phyloP scores from a whole-genome alignment of 2,329 filamentous ascomycete genomes.

The Capronia coronata region DNA sequence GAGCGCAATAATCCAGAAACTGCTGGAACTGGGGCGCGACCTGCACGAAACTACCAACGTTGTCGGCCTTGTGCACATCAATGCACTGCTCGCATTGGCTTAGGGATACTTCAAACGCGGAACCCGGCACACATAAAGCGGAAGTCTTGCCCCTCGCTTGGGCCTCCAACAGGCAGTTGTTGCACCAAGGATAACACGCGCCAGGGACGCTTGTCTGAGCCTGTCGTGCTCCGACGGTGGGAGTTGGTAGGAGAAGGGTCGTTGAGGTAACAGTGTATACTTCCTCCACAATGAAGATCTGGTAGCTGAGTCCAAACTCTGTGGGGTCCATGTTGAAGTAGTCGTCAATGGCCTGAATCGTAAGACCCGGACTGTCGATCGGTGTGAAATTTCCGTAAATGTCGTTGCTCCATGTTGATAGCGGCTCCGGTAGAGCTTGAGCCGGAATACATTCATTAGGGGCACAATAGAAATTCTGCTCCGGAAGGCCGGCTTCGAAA shows the following conservation, averaged over 20 bases:
- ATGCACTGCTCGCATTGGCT: slow-evolving; percentile 43
- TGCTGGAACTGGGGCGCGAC: slow-evolving; percentile 39
- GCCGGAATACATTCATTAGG: slow-evolving; percentile 37
- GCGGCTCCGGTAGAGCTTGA: slow-evolving; percentile 29
- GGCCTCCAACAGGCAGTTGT: slow-evolving; percentile 45
- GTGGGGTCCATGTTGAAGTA: slow-evolving; percentile 62
- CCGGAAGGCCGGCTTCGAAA: slow-evolving; percentile 38
- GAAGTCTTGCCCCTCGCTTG: slow-evolving; percentile 44
- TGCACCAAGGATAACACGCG: slow-evolving; percentile 50
- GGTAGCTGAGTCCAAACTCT: slow-evolving; percentile 57
- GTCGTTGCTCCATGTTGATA: slow-evolving; percentile 29
- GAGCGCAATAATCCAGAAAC: slow-evolving; percentile 44
- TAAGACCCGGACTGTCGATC: slow-evolving; percentile 33
- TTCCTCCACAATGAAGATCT: slow-evolving; percentile 50
- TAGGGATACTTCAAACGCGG: slow-evolving; percentile 39
- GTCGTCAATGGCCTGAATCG: slow-evolving; percentile 21
- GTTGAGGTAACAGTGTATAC: slow-evolving; percentile 41
- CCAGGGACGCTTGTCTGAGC: slow-evolving; percentile 37
- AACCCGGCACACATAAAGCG: slow-evolving; percentile 41
- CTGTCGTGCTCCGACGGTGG: slow-evolving; percentile 26
- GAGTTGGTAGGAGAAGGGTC: slow-evolving; percentile 34
- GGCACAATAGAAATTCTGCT: slow-evolving; percentile 35
- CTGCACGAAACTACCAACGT: slow-evolving; percentile 31
- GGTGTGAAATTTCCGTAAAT: slow-evolving; percentile 24
- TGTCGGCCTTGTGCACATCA: slow-evolving; percentile 22